Evolutionary conservation across 2,329 filamentous ascomycete species (phyloP).

Genomic region (Aspergillus aculeatus): DNA sequence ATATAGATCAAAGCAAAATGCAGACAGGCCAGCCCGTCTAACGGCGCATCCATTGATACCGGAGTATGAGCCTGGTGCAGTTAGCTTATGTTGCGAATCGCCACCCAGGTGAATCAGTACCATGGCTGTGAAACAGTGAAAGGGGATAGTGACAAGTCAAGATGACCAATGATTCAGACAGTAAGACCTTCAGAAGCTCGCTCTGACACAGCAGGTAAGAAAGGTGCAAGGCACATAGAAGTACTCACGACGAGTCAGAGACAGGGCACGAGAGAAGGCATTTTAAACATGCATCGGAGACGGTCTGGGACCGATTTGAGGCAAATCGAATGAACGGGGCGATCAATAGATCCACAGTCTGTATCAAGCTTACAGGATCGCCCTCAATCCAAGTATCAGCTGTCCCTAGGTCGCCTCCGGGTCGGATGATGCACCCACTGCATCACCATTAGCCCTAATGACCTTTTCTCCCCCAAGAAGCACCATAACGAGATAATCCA

Average conservation of each 20-base stretch:
- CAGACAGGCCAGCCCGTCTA: constrained; percentile 22
- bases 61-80: constrained; percentile 19
- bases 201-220: constrained; percentile 3
- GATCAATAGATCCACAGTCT: constrained; percentile 15
- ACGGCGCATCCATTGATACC: constrained; percentile 24
- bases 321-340: background rate
- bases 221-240: constrained; percentile 14
- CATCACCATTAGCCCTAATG: constrained; percentile 12
- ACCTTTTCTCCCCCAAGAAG: background rate
- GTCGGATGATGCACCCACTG: constrained; percentile 6
- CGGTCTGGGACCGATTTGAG: background rate
- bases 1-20: constrained; percentile 37
- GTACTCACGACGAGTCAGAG: constrained; percentile 12
- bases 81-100: constrained; percentile 1
- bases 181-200: background rate
- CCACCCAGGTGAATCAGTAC: constrained; percentile 12
- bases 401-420: constrained; percentile 7
- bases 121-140: constrained; percentile 10
- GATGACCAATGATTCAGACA: constrained; percentile 12
- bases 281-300: constrained; percentile 11
- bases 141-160: constrained; percentile 17
- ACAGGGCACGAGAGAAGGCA: constrained; percentile 13
- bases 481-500: background rate
- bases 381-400: constrained; percentile 5
- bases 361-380: constrained; percentile 14